Percentiles rank a stretch among this genome's conserved stretches.
Conservation (phyloP, 2,329 filamentous ascomycete genomes). For the Fusarium floridanum region DNA sequence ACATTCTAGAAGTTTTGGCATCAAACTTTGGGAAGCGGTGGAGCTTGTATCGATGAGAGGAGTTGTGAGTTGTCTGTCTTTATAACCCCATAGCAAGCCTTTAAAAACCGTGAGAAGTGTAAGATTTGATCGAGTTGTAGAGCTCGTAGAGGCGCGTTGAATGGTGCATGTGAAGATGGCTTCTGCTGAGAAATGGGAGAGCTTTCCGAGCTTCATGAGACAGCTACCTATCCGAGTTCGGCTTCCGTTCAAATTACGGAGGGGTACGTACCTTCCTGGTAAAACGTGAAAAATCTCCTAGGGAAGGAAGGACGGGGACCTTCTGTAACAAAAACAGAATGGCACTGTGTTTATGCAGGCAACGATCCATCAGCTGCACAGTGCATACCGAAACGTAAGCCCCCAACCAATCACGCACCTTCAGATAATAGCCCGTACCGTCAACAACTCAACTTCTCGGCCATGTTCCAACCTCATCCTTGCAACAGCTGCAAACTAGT, state of each 20-base stretch:
- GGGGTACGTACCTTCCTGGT: constrained; percentile 1
- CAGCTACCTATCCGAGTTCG: constrained; percentile 8
- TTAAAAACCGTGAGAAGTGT: neutral
- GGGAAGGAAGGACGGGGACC: neutral
- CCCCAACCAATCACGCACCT: neutral
- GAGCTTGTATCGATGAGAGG: constrained; percentile 7
- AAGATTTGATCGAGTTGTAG: neutral
- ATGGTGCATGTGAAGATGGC: constrained; percentile 5
- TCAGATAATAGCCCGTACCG: neutral
- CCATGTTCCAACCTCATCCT: constrained; percentile 12
- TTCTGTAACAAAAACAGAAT: neutral
- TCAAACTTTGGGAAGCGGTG: constrained; percentile 20
- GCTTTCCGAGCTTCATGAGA: neutral
- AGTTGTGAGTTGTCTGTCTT: neutral
- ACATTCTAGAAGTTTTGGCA: constrained; percentile 23
- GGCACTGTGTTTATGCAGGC: constrained; percentile 9
- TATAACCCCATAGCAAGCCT: neutral
- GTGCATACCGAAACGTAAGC: neutral
- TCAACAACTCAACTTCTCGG: neutral
- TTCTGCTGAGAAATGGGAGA: neutral
- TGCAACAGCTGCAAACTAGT: constrained; percentile 11
- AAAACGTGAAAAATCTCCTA: constrained; percentile 8
- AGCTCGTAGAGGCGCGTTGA: constrained; percentile 10
- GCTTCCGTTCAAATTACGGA: constrained; percentile 13
- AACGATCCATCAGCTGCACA: constrained; percentile 9